Base-by-base conservation (phyloP, 192 early-diverging fungal species). In the Cladochytrium replicatum region DNA sequence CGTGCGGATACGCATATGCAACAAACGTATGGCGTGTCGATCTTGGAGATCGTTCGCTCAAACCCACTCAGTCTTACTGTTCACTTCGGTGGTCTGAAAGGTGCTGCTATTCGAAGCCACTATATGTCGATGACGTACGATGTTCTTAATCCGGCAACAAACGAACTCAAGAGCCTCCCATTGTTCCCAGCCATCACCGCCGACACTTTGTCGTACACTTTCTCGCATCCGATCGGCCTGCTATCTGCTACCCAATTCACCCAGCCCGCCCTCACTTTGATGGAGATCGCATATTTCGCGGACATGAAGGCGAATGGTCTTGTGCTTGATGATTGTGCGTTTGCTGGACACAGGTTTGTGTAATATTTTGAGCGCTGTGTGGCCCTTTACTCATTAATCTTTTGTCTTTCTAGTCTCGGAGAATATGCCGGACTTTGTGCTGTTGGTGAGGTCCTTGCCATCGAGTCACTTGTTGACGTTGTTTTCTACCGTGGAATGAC, bases 401-500 rank as follows among this genome's bases (percentile, higher is more conserved):
- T 1, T 46, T 58, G 54, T 0, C 17, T 43, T 22, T 24, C 6
- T 40, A 64, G 55, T 52, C 77, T 97, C 46, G 93, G 93, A 68
- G 93, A 97, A 56, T 94, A 93, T 60, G 88, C 91, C 57, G 91
- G 86, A 17, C 68, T 93, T 30, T 82, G 88, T 17, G 73, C 92
- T 29, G 83, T 96, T 44, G 90, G 86, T 53, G 83, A 86, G 52
- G 87, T 92, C 0, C 61, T 96, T 24, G 77, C 85, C 13, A 74
- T 91, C 45, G 87, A 93, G 58, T 74, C 82, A 19, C 60, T 92
- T 6, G 80, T 91, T 32, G 91, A 94, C 53, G 83, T 97, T 19
- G 87, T 88, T 19, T 94, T 97, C 69, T 88, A 91, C 75, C 86
- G 93, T 60, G 93, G 93, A 55, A 88, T 91, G 86, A 91, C 90